phyloP scores from a whole-genome alignment of 495 filamentous ascomycete genomes.

The Tuber magnatum region DNA sequence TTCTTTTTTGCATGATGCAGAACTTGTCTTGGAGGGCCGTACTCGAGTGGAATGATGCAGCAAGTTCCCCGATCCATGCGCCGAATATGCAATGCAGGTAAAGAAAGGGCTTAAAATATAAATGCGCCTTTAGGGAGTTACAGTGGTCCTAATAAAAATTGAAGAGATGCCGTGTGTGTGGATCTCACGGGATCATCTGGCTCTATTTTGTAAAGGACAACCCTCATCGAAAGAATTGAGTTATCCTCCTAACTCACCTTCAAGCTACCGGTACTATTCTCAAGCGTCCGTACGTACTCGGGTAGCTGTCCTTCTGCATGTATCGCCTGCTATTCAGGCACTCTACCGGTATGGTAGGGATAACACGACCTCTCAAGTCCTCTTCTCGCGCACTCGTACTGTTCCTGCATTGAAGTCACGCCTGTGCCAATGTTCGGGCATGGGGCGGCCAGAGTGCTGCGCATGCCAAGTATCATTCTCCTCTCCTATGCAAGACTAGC shows the following conservation, averaged over 20 bases:
- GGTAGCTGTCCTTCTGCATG: background rate
- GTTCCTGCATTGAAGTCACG: background rate
- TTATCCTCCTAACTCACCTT: background rate
- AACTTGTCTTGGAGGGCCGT: no score
- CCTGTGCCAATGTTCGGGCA: background rate
- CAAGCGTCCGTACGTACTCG: background rate
- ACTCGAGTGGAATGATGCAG: no score
- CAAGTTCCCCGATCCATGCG: no score
- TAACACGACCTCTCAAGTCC: background rate
- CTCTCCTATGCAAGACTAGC: background rate
- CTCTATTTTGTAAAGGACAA: no score
- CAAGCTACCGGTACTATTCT: background rate
- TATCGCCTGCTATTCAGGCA: background rate
- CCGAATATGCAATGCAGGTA: no score
- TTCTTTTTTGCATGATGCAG: no score
- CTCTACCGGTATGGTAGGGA: background rate
- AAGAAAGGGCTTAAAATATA: no score
- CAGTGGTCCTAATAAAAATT: no score
- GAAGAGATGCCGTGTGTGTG: no score
- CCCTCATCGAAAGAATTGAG: background rate
- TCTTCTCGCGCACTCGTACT: no score
- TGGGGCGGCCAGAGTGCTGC: background rate
- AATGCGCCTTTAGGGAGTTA: no score
- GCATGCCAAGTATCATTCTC: background rate
- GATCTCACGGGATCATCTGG: no score